These are phyloP conservation scores for Trichoderma semiorbis DNA, from an alignment of 2,329 filamentous ascomycete genomes.

Conservation along the genomic window DNA sequence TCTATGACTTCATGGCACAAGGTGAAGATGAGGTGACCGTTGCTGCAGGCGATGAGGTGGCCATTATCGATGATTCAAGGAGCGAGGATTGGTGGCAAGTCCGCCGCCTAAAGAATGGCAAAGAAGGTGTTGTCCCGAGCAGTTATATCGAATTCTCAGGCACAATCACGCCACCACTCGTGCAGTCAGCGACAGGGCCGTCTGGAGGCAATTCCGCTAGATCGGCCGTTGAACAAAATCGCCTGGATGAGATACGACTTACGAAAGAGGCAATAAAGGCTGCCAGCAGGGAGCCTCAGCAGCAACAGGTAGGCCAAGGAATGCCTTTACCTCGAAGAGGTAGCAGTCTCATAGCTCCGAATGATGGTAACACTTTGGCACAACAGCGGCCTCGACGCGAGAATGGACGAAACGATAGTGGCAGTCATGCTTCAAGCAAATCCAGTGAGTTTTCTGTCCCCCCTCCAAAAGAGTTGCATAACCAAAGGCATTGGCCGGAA, in stretches of 20 bases:
- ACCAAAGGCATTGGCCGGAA: no score
- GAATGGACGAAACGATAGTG: conserved; percentile 56
- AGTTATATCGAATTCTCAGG: conserved; percentile 92
- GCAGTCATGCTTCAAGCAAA: conserved; percentile 57
- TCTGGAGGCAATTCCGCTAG: conserved; percentile 45
- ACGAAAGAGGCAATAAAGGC: conserved; percentile 74
- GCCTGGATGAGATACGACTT: conserved; percentile 76
- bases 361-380: conserved; percentile 63
- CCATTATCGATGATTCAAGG: conserved; percentile 83
- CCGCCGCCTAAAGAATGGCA: conserved; percentile 81
- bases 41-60: conserved; percentile 81
- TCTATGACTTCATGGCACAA: conserved; percentile 96
- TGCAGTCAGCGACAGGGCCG: conserved; percentile 35
- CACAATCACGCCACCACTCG: conserved; percentile 44
- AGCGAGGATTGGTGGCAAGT: conserved; percentile 99
- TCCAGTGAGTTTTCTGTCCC: conserved; percentile 57
- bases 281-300: conserved; percentile 45
- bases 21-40: conserved; percentile 96
- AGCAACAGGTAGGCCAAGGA: conserved; percentile 67
- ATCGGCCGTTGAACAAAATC: conserved; percentile 73
- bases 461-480: neutral
- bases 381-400: conserved; percentile 72
- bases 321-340: conserved; percentile 72
- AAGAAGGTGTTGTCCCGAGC: conserved; percentile 92
- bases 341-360: conserved; percentile 70